Evolutionary conservation across 371 early-diverging fungal genomes (phyloP).

Genomic region (Lichtheimia corymbifera): DNA sequence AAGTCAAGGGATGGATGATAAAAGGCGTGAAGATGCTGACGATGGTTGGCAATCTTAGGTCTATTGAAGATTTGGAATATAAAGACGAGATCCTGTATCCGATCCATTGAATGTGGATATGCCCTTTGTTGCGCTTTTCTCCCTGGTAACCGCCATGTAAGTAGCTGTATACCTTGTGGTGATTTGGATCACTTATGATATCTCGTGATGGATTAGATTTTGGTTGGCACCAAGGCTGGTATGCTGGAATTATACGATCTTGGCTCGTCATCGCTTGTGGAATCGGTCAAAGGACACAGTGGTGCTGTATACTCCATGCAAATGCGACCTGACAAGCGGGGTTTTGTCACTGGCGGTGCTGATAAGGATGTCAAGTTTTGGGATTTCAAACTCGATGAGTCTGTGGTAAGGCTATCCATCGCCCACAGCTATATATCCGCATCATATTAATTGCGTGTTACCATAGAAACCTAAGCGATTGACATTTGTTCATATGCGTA

Average conservation of each 20-base stretch:
- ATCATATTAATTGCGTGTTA: background rate
- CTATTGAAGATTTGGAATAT: constrained; percentile 89
- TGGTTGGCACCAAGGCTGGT: constrained; percentile 92
- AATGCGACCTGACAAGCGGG: constrained; percentile 85
- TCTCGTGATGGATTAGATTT: constrained; percentile 44
- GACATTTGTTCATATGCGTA: constrained; percentile 83
- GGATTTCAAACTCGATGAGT: constrained; percentile 76
- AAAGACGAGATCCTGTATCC: constrained; percentile 77
- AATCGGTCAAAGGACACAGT: constrained; percentile 86
- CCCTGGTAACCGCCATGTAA: constrained; percentile 86
- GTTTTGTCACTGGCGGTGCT: constrained; percentile 89
- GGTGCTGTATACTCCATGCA: constrained; percentile 87
- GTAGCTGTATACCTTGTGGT: constrained; percentile 19
- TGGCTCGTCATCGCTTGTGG: constrained; percentile 76
- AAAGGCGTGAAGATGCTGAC: constrained; percentile 73
- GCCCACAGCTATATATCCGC: too few relatives aligned
- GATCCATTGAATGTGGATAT: constrained; percentile 85
- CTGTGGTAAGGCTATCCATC: background rate
- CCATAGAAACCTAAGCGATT: constrained; percentile 49
- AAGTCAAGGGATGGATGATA: constrained; percentile 46
- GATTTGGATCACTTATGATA: background rate
- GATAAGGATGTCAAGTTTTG: constrained; percentile 97
- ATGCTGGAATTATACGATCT: constrained; percentile 87
- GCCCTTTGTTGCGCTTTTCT: constrained; percentile 87
- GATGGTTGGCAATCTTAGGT: constrained; percentile 46